A percentile compares a stretch with the other conserved stretches of the same genome.
These are phyloP conservation scores for Cicer cuneatum DNA, from an alignment of 306 rosid genomes.

Conservation along the genomic window DNA sequence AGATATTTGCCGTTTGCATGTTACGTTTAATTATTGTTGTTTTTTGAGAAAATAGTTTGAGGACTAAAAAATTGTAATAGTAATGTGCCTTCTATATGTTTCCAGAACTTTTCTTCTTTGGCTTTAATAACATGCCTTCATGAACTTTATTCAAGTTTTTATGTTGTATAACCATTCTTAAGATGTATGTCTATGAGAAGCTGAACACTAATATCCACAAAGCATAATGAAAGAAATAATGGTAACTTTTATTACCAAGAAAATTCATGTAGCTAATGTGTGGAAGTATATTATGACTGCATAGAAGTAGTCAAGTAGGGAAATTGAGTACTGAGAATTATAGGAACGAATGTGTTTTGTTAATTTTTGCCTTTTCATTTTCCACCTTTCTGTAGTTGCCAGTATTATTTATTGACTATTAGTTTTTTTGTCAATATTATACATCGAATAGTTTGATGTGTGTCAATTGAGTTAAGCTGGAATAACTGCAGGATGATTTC, in stretches of 20 bases:
- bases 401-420: not conserved
- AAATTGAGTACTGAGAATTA: not conserved
- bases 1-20: conserved; percentile 26
- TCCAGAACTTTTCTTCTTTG: not conserved
- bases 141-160: conserved; percentile 2
- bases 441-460: conserved; percentile 21
- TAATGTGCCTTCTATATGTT: not conserved
- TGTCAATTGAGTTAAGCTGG: conserved; percentile 22
- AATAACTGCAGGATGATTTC: conserved; percentile 9
- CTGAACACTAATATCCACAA: conserved; percentile 4
- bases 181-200: conserved; percentile 2
- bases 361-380: conserved; percentile 18
- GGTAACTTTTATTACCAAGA: conserved; percentile 17
- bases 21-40: not conserved
- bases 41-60: not conserved
- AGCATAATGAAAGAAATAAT: not conserved
- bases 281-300: not conserved
- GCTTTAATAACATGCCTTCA: not conserved
- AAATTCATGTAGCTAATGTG: conserved; percentile 28
- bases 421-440: not conserved
- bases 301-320: not conserved
- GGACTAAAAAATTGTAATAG: not conserved
- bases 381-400: conserved; percentile 12
- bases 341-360: conserved; percentile 1
- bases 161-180: not conserved